A percentile compares a stretch with the other conserved stretches of the same genome.
These are phyloP conservation scores for Aspergillus sp. DNA, from an alignment of 2,329 filamentous ascomycete genomes.

Conservation along the genomic window DNA sequence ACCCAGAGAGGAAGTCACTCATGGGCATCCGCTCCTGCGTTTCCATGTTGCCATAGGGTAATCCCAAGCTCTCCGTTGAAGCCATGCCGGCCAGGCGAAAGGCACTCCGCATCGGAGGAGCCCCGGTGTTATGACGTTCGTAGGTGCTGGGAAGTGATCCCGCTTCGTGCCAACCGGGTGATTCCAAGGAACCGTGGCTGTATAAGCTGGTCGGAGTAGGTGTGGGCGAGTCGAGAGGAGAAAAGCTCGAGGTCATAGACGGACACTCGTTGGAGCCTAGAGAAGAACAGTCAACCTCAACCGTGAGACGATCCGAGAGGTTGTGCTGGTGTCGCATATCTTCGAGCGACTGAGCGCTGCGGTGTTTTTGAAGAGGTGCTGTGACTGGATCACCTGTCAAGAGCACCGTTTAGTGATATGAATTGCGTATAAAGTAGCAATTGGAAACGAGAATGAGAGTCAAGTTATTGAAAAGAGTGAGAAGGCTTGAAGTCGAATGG, in stretches of 20 bases:
- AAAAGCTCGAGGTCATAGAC: slow-evolving; percentile 41
- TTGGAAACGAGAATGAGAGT: neutral
- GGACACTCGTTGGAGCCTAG: slow-evolving; percentile 41
- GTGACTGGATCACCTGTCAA: slow-evolving; percentile 31
- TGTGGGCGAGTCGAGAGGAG: slow-evolving; percentile 40
- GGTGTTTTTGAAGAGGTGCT: slow-evolving; percentile 25
- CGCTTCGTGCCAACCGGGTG: slow-evolving; percentile 37
- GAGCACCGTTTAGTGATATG: slow-evolving; percentile 22
- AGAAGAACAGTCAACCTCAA: slow-evolving; percentile 40
- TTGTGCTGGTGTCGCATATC: slow-evolving; percentile 41
- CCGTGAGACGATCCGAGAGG: slow-evolving; percentile 37
- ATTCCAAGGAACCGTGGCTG: slow-evolving; percentile 38
- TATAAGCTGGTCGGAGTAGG: slow-evolving; percentile 41
- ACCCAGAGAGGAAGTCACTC: slow-evolving; percentile 37
- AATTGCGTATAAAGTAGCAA: neutral
- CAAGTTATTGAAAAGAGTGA: neutral
- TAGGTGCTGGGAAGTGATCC: slow-evolving; percentile 26
- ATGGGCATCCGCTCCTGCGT: slow-evolving; percentile 35
- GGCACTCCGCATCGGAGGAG: slow-evolving; percentile 34
- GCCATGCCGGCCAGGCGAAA: slow-evolving; percentile 38
- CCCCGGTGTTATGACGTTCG: slow-evolving; percentile 26
- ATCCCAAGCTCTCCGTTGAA: slow-evolving; percentile 30
- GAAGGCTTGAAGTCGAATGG: neutral
- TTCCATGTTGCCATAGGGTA: slow-evolving; percentile 35
- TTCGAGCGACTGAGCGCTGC: slow-evolving; percentile 31